Base-by-base conservation (phyloP, 129 eudicot genomes). In the Scalesia atractyloides region DNA sequence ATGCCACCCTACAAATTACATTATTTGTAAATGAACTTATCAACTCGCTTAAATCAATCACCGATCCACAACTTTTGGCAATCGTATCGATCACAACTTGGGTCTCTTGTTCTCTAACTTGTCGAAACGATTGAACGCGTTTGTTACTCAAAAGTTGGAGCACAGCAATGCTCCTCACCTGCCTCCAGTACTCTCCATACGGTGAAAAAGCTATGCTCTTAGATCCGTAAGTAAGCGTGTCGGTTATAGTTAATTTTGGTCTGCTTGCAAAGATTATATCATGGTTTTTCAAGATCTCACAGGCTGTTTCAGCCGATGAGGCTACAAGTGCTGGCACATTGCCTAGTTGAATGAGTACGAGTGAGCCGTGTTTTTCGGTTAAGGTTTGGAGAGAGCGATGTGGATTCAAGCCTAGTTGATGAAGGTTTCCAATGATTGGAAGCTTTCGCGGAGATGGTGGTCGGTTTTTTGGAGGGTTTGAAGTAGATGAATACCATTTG, bases 381-480 rank as follows among this genome's bases (percentile, higher is more conserved):
- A 82, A 19, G 14, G 75, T 33, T 17, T 13, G 57, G 57, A 82
- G 84, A 3, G 80, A 70, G 56, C 85, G 84, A 49, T 78, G 88
- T 9, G 87, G 80, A 58, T 41, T 37, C 5, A 36, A 51, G 51
- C 87, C 84, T 17, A 86, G 37, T 30, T 80, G 83, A 30, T 80
- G 87, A 24, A 86, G 80, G 79, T 86, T 70, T 49, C 89, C 89
- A 5, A 85, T 56, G n/a, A 85, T 60, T 13, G 89, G 89, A 36
- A 85, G 78, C 69, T 78, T 85, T 79, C 54, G 49, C 0, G 86
- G 86, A 0, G 84, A 75, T 30, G 86, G 89, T 48, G 86, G 86
- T 11, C 7, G 64, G 70, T 72, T 75, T 72, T 66, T 74, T 36
- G 16, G 46, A 9, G 12, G 5, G 17, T 57, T 59, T 5, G 66